Conservation (phyloP, 345 rosid species). For the Clarkia xantiana region DNA sequence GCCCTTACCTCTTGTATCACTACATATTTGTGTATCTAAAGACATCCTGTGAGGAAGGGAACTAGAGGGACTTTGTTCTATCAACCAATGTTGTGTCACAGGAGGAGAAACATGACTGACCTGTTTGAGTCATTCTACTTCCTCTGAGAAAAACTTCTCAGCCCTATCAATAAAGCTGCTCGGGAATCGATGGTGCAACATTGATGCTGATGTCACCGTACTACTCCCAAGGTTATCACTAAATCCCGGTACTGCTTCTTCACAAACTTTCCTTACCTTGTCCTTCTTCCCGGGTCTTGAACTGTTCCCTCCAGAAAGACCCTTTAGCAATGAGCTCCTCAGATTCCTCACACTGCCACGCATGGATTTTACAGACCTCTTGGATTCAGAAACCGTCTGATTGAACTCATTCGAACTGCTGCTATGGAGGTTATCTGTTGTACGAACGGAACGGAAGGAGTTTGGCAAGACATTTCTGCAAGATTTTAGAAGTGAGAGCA, state of each 20-base stretch:
- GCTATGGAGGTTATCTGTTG: constrained; percentile 14
- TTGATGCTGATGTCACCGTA: constrained; percentile 18
- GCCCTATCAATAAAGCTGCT: constrained; percentile 41
- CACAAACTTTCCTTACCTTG: constrained; percentile 31
- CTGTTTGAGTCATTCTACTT: constrained; percentile 2
- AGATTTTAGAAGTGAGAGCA: constrained; percentile 47
- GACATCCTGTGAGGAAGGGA: background rate
- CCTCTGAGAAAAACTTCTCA: constrained; percentile 47
- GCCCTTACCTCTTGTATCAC: too few species aligned
- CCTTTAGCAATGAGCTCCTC: constrained; percentile 19
- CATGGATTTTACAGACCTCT: background rate
- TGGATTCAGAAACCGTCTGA: constrained; percentile 5
- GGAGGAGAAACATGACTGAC: background rate
- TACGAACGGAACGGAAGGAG: constrained; percentile 12
- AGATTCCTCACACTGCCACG: constrained; percentile 23
- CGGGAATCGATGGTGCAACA: constrained; percentile 47
- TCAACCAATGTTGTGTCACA: too few species aligned
- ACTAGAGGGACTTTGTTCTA: too few species aligned
- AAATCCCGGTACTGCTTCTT: constrained; percentile 18
- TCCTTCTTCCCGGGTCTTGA: constrained; percentile 27
- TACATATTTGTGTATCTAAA: too few species aligned
- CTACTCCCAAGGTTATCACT: constrained; percentile 20
- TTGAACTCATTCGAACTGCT: constrained; percentile 14
- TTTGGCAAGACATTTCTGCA: constrained; percentile 29
- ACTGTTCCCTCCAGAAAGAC: constrained; percentile 20